Evolutionary conservation across 495 filamentous ascomycete species (phyloP).

Genomic region (Aspergillus nanangensis): DNA sequence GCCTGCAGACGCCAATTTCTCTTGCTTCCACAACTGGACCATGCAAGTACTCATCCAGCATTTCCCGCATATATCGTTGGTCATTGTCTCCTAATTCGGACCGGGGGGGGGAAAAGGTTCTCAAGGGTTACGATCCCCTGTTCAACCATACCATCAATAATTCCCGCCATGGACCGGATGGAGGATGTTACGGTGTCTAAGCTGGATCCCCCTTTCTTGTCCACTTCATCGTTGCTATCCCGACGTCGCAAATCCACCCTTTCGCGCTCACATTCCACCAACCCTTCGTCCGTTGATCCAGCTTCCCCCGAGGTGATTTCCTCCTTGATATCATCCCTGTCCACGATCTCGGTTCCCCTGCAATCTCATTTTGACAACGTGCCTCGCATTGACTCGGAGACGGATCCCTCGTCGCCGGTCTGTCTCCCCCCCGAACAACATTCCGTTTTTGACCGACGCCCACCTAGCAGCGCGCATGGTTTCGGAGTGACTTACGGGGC

Average conservation of each 20-base stretch:
- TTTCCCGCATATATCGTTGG: slow-evolving; percentile 19
- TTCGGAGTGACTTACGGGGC: slow-evolving; percentile 71
- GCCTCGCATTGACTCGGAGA: slow-evolving; percentile 44
- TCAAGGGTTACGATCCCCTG: slow-evolving; percentile 9
- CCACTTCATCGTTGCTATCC: slow-evolving; percentile 19
- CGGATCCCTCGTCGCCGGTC: slow-evolving; percentile 40
- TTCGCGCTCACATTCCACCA: slow-evolving; percentile 25
- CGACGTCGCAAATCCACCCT: slow-evolving; percentile 40
- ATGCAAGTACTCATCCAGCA: slow-evolving; percentile 18
- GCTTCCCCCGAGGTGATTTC: slow-evolving; percentile 92
- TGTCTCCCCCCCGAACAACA: slow-evolving; percentile 35
- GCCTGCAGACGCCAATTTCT: slow-evolving; percentile 12
- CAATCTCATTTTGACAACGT: slow-evolving; percentile 68
- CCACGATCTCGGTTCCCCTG: slow-evolving; percentile 74
- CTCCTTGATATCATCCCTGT: slow-evolving; percentile 86
- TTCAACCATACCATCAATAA: slow-evolving; percentile 7
- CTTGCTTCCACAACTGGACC: slow-evolving; percentile 17
- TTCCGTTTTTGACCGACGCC: slow-evolving; percentile 20
- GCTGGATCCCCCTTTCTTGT: slow-evolving; percentile 28
- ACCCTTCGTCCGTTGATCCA: slow-evolving; percentile 36
- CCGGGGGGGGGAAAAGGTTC: slow-evolving; percentile 8
- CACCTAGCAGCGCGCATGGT: slow-evolving; percentile 37
- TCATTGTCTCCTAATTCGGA: slow-evolving; percentile 13
- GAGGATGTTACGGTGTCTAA: slow-evolving; percentile 19
- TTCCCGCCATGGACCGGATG: slow-evolving; percentile 33